Conservation (phyloP, 75 land plant genomes). For the Picea sitchensis region DNA sequence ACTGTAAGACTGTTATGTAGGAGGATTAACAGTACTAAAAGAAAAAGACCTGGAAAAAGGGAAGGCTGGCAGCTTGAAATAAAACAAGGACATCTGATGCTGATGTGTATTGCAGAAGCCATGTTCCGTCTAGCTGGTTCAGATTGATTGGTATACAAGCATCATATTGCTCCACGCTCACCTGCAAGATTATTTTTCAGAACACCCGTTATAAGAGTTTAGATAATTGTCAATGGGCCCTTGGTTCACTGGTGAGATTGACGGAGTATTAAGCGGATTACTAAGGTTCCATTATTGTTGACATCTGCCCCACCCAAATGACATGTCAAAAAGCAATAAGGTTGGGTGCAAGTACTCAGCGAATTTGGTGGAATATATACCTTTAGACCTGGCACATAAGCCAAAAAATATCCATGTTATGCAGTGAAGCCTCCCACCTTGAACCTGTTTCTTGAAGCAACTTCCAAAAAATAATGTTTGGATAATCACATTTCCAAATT, state of each 20-base stretch:
- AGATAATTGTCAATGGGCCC: not conserved
- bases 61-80: conserved; percentile 61
- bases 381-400: too few relatives aligned
- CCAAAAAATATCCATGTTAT: too few relatives aligned
- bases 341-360: too few relatives aligned
- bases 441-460: too few relatives aligned
- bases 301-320: not conserved
- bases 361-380: too few relatives aligned
- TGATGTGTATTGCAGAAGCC: conserved; percentile 93
- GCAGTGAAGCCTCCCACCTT: too few relatives aligned
- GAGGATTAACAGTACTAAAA: too few relatives aligned
- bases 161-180: conserved; percentile 71
- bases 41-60: conserved; percentile 67
- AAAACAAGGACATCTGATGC: conserved; percentile 90
- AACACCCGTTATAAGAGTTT: too few relatives aligned
- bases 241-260: not conserved
- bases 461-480: too few relatives aligned
- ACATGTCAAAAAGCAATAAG: too few relatives aligned
- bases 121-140: conserved; percentile 75
- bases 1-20: too few relatives aligned
- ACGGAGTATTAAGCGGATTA: not conserved
- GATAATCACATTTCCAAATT: too few relatives aligned
- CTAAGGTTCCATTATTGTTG: not conserved
- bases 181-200: conserved; percentile 31
- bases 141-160: conserved; percentile 61